These are phyloP conservation scores for Lactarius psammicola DNA, from an alignment of 768 basidiomycete species.

Conservation along the genomic window DNA sequence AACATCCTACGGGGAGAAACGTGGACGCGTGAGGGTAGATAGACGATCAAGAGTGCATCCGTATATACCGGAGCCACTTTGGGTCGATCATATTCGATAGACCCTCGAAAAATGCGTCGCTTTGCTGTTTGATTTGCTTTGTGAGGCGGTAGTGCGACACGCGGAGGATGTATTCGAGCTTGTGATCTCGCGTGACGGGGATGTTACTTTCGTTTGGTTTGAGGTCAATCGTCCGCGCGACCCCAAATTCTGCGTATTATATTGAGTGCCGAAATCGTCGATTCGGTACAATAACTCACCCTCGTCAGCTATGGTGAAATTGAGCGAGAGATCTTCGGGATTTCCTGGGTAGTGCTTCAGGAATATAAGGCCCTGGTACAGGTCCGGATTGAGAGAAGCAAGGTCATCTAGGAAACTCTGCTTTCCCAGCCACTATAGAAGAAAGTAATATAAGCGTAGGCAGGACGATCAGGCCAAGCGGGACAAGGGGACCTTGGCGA, in stretches of 20 bases:
- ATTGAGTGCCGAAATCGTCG: neutral
- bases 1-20: constrained; percentile 90
- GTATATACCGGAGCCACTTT: constrained; percentile 72
- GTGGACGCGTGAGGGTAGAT: neutral
- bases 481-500: constrained; percentile 61
- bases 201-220: constrained; percentile 79
- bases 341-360: constrained; percentile 89
- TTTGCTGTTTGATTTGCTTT: constrained; percentile 83
- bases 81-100: constrained; percentile 89
- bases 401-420: constrained; percentile 94
- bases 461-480: neutral
- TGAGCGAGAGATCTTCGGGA: constrained; percentile 83
- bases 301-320: constrained; percentile 85
- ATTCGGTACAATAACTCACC: constrained; percentile 46
- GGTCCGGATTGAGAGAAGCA: constrained; percentile 83
- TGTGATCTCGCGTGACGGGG: constrained; percentile 84
- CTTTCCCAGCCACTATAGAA: constrained; percentile 77
- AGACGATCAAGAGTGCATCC: neutral
- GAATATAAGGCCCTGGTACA: constrained; percentile 90
- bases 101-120: constrained; percentile 87
- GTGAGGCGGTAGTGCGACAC: constrained; percentile 87
- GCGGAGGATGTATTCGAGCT: constrained; percentile 85
- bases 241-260: constrained; percentile 69
- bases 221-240: constrained; percentile 71
- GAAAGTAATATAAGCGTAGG: constrained; percentile 1